Conservation (phyloP, 108 stramenopile species). For the Nitzschia inconspicua region DNA sequence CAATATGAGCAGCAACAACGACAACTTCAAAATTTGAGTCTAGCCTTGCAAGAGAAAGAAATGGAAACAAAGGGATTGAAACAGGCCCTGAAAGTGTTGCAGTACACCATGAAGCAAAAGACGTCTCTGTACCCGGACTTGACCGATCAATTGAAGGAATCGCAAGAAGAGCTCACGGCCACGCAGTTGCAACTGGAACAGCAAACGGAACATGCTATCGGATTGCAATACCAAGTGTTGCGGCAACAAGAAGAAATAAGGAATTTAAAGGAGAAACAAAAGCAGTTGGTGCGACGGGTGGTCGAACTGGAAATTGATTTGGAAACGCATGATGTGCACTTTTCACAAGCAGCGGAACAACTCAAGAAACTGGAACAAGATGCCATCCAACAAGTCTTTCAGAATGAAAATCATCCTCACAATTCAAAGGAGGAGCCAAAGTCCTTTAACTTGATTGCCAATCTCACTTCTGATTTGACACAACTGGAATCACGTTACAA, state of each 20-base stretch:
- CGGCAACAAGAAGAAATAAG: background rate
- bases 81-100: background rate
- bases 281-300: constrained; percentile 3
- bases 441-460: background rate
- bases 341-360: constrained; percentile 9
- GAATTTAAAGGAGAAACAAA: background rate
- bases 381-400: constrained; percentile 4
- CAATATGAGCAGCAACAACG: too few relatives aligned
- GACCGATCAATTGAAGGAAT: too few relatives aligned
- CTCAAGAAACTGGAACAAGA: constrained; percentile 16
- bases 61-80: background rate
- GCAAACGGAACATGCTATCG: too few relatives aligned
- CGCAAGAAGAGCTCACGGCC: too few relatives aligned
- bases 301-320: constrained; percentile 25
- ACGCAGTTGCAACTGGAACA: too few relatives aligned
- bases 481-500: background rate
- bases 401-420: background rate
- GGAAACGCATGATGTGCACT: constrained; percentile 26
- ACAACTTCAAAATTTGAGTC: too few relatives aligned
- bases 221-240: background rate
- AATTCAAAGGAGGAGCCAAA: background rate
- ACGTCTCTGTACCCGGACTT: too few relatives aligned
- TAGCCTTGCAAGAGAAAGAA: too few relatives aligned
- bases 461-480: background rate
- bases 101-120: too few relatives aligned